Evolutionary conservation across 225 moss, liverwort and hornwort species (phyloP), one percentile per base, ranked within the genome.

Genomic region (Polytrichum formosum): DNA sequence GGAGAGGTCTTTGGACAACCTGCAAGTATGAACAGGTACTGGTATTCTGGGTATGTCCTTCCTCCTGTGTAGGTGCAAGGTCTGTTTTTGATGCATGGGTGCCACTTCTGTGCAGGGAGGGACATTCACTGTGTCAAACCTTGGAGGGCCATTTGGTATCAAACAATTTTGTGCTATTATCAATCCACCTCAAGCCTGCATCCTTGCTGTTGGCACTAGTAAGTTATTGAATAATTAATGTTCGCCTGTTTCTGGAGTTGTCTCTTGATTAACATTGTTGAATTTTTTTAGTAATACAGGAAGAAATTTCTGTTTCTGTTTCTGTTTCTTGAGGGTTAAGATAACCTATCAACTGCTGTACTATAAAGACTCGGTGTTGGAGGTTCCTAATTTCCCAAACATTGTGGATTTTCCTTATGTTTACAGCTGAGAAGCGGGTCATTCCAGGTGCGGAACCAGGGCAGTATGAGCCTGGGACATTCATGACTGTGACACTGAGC

Each of bases 111-210:
- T 75, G 60, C 86, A 92, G 90, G 92, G 91, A 80, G 93, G 96
- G 73, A 94, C 96, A 7, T 97, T 97, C 71, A 90, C 93, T 54
- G 80, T 97, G 71, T 86, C 93, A 58, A 90, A 93, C 54, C 70
- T 94, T 54, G 93, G 96, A 75, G 90, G 86, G 66, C 82, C 88
- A 28, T 87, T 82, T 74, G 96, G 93, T 61, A 90, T 97, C 67
- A 97, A 93, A 79, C 96, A 97, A 65, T 93, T 97, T 74, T 91
- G 83, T 77, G 93, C 96, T 19, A 91, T 97, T 70, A 86, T 97
- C 75, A 89, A 91, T 77, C 93, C 96, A 73, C 93, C 93, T 63
- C 96, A 97, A 82, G 83, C 88, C 21, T 92, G 87, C 65, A 90
- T 93, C 70, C 90, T 97, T 79, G 93, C 93, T 37, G 89, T 97